Evolutionary conservation across 768 basidiomycete species (phyloP), one percentile per base, ranked within the genome.

Genomic region (Agrocybe pediades): DNA sequence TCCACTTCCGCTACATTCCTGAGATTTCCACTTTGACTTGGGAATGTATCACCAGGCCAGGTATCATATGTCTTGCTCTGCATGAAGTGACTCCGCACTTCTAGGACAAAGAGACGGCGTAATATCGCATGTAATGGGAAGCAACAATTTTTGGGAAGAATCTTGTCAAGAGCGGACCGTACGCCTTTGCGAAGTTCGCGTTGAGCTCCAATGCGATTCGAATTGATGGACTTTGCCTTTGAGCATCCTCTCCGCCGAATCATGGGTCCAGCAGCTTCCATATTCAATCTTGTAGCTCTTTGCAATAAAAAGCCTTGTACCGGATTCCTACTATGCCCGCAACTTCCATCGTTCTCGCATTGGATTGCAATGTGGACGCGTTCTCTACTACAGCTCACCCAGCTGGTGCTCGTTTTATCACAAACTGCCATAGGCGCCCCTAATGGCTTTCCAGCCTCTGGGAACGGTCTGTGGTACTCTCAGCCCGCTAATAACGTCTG

Each of bases 401-500:
- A 58, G 15, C 48, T 60, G 5, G 40, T 62, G 19, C 46, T 56
- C 19, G 11, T 46, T 4, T 42, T 59, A 20, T 54, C 49, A 42
- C 41, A 21, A 26, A 33, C 54, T 7, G 39, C 56, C 1, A 13
- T 27, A 7, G 55, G 56, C 20, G 59, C 61, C 5, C 64, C 64
- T 16, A 46, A 53, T 25, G 78, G 74, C n/a, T 88, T 90, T 61
- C 88, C 88, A 0, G 57, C 70, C 3, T 84, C 85, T 11, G 88
- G 88, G n/a, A 90, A 90, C 68, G 88, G 82, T 6, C 72, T 90
- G 24, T 90, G 88, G 88, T 90, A 85, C 58, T 79, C 69, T 3
- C 53, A 74, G 15, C 77, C 81, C 0, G 85, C 80, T 1, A 64
- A 64, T 1, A 64, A 64, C 0, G 64, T 75, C 17, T 90, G 88